These are phyloP conservation scores for Citropsis articulata DNA, from an alignment of 345 rosid species.

Conservation along the genomic window DNA sequence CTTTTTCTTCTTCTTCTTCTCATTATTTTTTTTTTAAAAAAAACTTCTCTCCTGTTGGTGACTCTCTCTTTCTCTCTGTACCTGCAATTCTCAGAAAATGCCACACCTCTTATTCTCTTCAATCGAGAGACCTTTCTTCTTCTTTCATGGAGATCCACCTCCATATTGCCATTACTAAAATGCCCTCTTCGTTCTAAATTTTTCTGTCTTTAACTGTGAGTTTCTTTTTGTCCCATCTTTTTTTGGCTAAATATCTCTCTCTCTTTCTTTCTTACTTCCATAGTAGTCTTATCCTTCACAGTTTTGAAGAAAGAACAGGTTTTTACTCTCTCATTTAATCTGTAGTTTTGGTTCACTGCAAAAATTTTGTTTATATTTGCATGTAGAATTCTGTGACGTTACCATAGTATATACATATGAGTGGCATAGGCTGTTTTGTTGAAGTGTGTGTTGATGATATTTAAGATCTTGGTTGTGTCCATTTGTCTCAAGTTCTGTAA, in stretches of 20 bases:
- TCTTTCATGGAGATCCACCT: conserved; percentile 41
- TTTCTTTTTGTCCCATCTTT: conserved; percentile 23
- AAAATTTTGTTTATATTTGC: conserved; percentile 5
- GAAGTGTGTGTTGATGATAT: conserved; percentile 1
- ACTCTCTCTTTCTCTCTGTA: conserved; percentile 2
- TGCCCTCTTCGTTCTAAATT: conserved; percentile 11
- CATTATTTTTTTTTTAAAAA: neutral
- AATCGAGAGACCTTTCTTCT: conserved; percentile 41
- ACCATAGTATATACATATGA: neutral
- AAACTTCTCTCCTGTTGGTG: no score
- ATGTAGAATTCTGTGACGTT: conserved; percentile 5
- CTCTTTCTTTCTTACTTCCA: neutral
- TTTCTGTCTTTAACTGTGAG: neutral
- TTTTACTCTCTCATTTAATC: conserved; percentile 7
- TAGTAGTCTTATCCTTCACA: conserved; percentile 2
- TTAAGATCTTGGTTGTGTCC: conserved; percentile 35
- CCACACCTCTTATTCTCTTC: conserved; percentile 39
- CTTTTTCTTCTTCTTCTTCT: neutral
- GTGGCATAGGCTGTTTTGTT: neutral
- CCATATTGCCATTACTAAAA: conserved; percentile 16
- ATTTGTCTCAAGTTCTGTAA: conserved; percentile 9
- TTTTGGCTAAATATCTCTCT: neutral
- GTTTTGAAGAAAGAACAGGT: conserved; percentile 25
- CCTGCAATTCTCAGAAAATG: conserved; percentile 47
- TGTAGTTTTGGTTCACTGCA: conserved; percentile 16